Base-by-base conservation (phyloP, 148 eudicot genomes). In the Persicaria maculosa region DNA sequence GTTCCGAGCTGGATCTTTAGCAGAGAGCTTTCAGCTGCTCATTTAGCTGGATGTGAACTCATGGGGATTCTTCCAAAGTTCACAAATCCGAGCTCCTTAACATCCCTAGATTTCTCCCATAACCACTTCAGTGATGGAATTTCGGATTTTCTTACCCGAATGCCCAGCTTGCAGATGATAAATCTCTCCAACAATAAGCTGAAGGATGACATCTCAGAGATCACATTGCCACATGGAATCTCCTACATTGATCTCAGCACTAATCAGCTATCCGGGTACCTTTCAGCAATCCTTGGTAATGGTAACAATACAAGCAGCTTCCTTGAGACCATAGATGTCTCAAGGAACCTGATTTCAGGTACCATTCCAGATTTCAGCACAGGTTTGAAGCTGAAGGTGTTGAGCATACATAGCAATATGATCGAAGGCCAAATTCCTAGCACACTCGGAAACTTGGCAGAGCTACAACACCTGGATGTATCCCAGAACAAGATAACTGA, bases 1-100 rank as follows among this genome's bases (percentile, higher is more conserved):
- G 75, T 90, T 12, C 97, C 96, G 7, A 79, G 75, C 31, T 93
- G 97, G 97, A 86, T 93, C 72, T 85, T 77, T 72, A 81, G 10
- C 81, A 83, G 88, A 79, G 80, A 83, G 77, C 89, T 88, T 15
- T 78, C 96, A 7, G 82, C 83, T 69, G 85, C 86, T 47, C 83
- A 84, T 76, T 77, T 93, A 79, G 97, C 97, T 22, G 89, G 96
- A 10, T 90, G 96, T 46, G 72, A 84, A 68, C 89, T 90, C 15
- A 55, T 44, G 48, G 90, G 90, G 17, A 47, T 85, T 0, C 82
- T 93, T n/a, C 93, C 98, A 62, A 84, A 50, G 20, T 93, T 93
- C 78, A 77, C 79, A 48, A 85, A 50, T 9, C 88, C 91, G 6
- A 43, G 81, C 64, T 86, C 91, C 3, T 74, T 93, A 74, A 84